Base-by-base conservation (phyloP, 1,284 basidiomycete species). In the Heterobasidion annosum region DNA sequence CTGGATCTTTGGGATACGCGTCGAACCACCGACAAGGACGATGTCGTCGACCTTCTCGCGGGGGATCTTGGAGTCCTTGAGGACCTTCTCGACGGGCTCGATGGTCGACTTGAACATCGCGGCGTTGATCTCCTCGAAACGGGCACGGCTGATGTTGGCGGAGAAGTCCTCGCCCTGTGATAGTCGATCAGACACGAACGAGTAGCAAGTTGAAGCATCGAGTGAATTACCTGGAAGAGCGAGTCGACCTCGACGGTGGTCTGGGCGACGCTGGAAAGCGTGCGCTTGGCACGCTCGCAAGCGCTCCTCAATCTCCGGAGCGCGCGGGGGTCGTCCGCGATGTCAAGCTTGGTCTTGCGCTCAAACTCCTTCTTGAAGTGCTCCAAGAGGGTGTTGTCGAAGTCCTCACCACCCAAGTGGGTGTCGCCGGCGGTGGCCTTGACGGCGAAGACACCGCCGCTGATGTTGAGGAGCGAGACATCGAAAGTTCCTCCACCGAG, bases 311-410 rank as follows among this genome's bases (percentile, higher is more conserved):
- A 82, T 75, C 97, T 92, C 64, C 96, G 84, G 65, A 97, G 83
- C 58, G 96, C 97, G 81, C 96, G 92, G 61, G 95, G 74, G 75
- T 99, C 94, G 48, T 90, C 92, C 49, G 92, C 92, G 73, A 99
- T 97, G 74, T 99, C 96, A 66, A 86, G 81, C 80, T 97, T 93
- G 71, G 93, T 89, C 82, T 98, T 99, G 68, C 85, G 83, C 85
- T 97, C 94, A 87, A 98, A 98, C 76, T 98, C 95, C 72, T 92
- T 92, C 78, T 93, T 93, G 79, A 99, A 97, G 84, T 95, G 90
- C 58, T 99, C 93, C 60, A 99, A 77, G 63, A 99, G 87, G 67
- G 91, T 83, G 78, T 98, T 98, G 78, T 99, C 96, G 68, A 98
- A 99, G 72, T 96, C 93, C 76, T 96, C 93, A 76, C 93, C 93